These are phyloP conservation scores for Dentipellis fragilis DNA, from an alignment of 768 basidiomycete genomes.

Conservation along the genomic window DNA sequence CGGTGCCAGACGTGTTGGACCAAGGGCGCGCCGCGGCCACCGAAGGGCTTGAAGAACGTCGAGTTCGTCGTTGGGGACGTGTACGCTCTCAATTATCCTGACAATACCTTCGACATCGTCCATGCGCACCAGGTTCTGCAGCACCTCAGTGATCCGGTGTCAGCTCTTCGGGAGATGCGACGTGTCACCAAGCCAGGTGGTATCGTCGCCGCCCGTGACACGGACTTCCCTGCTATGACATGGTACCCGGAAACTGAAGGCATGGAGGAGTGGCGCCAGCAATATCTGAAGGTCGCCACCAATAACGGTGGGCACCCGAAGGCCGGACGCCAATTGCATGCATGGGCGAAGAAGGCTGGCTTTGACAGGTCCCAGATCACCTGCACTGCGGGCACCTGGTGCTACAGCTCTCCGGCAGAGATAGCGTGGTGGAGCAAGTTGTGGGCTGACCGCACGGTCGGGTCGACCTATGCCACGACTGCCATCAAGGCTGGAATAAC, in stretches of 20 bases:
- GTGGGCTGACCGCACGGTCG: slow-evolving; percentile 28
- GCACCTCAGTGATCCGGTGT: slow-evolving; percentile 33
- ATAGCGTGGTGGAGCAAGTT: slow-evolving; percentile 27
- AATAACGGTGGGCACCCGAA: slow-evolving; percentile 29
- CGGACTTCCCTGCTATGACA: slow-evolving; percentile 23
- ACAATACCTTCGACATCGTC: slow-evolving; percentile 37
- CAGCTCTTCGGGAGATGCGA: slow-evolving; percentile 35
- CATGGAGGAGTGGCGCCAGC: slow-evolving; percentile 20
- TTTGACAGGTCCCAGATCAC: slow-evolving; percentile 20
- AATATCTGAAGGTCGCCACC: slow-evolving; percentile 24
- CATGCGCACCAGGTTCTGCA: slow-evolving; percentile 41
- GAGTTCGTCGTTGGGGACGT: slow-evolving; percentile 31
- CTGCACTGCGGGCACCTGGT: slow-evolving; percentile 24
- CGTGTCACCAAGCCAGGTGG: slow-evolving; percentile 37
- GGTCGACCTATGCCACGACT: slow-evolving; percentile 23
- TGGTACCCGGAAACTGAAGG: slow-evolving; percentile 27
- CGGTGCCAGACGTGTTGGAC: slow-evolving; percentile 23
- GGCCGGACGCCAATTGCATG: slow-evolving; percentile 27
- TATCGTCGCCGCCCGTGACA: slow-evolving; percentile 34
- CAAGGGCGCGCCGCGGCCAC: slow-evolving; percentile 23
- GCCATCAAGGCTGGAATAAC: slow-evolving; percentile 21
- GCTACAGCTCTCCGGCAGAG: slow-evolving; percentile 27
- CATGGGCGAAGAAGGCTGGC: slow-evolving; percentile 29
- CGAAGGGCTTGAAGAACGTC: slow-evolving; percentile 25
- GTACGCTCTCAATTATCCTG: slow-evolving; percentile 25